Base-by-base conservation (phyloP, 345 rosid species). In the Euphorbia peplus region DNA sequence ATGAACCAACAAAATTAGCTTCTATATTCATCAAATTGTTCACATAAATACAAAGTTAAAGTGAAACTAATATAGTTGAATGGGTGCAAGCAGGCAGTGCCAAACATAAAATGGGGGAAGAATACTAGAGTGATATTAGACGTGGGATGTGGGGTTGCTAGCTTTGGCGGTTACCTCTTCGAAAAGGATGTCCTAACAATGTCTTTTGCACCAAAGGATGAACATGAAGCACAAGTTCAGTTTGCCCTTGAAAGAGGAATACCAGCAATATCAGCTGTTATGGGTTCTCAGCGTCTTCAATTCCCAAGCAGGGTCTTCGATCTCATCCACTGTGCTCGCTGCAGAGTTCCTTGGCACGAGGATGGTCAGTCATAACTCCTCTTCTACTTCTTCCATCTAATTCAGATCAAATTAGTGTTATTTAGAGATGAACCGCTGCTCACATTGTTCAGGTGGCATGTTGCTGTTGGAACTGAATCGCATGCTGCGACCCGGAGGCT, bases 181-280 rank as follows among this genome's bases (percentile, higher is more conserved):
- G 97, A 91, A 9, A 88, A 81, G 82, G 93, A 95, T 75, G 99
- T 88, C 69, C 83, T 91, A 18, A 76, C 97, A 30, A 90, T 95
- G 96, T 95, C 98, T 0, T 91, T 95, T 65, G 98, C 99, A 26
- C 98, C 99, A 21, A 95, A 95, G 64, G 98, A 95, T 73, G 98
- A 95, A 74, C 98, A 95, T 3, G 97, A 91, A 59, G 99, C 99
- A 69, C 98, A 95, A 61, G 96, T 95, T 44, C 99, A 95, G 71
- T 88, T 95, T 72, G 98, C 99, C 15, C 92, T 95, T 13, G 97
- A 95, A 76, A 82, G 99, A 73, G 96, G 92, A 75, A 91, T 95
- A 56, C 99, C 99, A 4, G 99, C 98, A 9, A 88, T 95, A 64
- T 90, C 96, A 3, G 98, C 97, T 4, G 99, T 91, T 39, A 95